Conservation (phyloP, 1,284 basidiomycete species). For the Rhodotorula mucilaginosa region DNA sequence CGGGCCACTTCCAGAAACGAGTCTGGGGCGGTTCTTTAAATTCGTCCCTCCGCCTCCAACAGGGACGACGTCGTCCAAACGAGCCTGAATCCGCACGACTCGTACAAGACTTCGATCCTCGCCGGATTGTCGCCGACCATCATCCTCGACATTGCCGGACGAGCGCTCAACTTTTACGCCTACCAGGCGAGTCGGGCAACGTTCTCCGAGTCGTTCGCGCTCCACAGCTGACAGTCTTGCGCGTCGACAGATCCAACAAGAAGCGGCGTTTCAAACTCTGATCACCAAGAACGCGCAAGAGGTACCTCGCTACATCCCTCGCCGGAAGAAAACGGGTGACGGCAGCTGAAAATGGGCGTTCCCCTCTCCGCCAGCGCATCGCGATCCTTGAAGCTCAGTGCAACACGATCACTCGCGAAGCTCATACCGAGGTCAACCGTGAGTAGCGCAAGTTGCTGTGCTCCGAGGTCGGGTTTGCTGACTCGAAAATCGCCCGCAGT, state of each 20-base stretch:
- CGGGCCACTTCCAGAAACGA: too few relatives aligned
- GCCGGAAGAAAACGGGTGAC: too few relatives aligned
- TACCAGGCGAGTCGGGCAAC: constrained; percentile 16
- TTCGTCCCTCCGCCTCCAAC: not conserved
- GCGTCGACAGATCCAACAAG: constrained; percentile 24
- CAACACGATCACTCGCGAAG: constrained; percentile 49
- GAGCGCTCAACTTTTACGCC: constrained; percentile 34
- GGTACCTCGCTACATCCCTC: not conserved
- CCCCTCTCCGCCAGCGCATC: constrained; percentile 16
- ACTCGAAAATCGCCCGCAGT: not conserved
- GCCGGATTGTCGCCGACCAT: constrained; percentile 69
- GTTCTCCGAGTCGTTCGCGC: not conserved
- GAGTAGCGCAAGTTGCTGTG: constrained; percentile 53
- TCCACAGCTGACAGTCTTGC: accelerated
- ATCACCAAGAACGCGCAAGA: constrained; percentile 32
- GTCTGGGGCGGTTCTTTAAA: too few relatives aligned
- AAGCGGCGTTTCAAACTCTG: constrained; percentile 26
- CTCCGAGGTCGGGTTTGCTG: not conserved
- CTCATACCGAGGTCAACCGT: constrained; percentile 71
- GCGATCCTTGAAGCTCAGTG: constrained; percentile 22
- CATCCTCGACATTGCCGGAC: constrained; percentile 51
- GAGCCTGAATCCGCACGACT: constrained; percentile 20
- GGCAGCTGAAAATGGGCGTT: too few relatives aligned
- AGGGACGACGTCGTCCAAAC: constrained; percentile 71
- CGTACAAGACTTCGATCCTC: constrained; percentile 30